Evolutionary conservation across 345 rosid species (phyloP), one percentile per base, ranked within the genome.

Genomic region (Salix koriyanagi): DNA sequence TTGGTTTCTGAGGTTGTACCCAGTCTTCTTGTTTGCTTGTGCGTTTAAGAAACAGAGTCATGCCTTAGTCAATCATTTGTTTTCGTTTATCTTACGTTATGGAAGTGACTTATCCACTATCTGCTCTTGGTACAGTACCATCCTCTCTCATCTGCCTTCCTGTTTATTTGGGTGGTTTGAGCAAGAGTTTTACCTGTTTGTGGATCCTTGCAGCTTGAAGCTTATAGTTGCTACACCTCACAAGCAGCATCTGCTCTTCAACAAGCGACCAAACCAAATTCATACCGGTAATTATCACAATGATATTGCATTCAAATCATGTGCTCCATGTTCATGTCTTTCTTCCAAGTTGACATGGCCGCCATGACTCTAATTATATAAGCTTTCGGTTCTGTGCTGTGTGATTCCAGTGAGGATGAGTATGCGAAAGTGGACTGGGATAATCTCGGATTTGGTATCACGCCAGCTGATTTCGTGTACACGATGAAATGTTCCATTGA

Each of bases 361-460:
- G 36, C 28, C 15, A 36, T 70, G 34, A 75, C 10, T 36, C 23
- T 44, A 13, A 18, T 34, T 34, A 34, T 65, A 16, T 10, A 23
- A n/a, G 7, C 19, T 19, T 30, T 16, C 11, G 30, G 46, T 11
- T 21, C n/a, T 30, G 9, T 60, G 41, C 41, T 60, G 42, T 41
- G 73, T 70, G 77, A 62, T 9, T 65, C 12, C 23, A 80, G 87
- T 21, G 87, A 83, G 15, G 90, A 89, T 77, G 92, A 87, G 74
- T 88, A 87, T 75, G 97, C 87, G 42, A 90, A 90, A 61, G 72
- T 91, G 84, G 97, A 92, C 41, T 94, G 97, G 97, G 97, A 92
- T 69, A 90, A 86, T 67, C 92, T 92, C 18, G 95, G 98, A 65
- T 94, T 94, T 66, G 82, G 90, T 61, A 65, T 90, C 71, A 76